Evolutionary conservation across 441 rosid species (phyloP), one percentile per base, ranked within the genome.

Genomic region (Croton laevigatus): DNA sequence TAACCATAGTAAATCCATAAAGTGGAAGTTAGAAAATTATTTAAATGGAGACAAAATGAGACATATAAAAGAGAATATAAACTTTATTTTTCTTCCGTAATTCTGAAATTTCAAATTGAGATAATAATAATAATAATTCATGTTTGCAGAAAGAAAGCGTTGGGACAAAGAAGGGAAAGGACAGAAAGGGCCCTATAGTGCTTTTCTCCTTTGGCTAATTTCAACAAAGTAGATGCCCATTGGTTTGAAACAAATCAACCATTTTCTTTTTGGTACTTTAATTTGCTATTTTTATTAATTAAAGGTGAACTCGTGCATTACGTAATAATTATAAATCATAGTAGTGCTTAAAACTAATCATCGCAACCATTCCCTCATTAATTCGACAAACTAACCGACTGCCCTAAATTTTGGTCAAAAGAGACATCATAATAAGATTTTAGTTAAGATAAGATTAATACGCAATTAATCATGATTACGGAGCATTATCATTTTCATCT

Each of bases 391-490:
- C 58, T 37, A 75, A 71, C 69, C 69, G 64, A 73, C 62, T 63
- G 71, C 46, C 71, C 70, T 66, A 36, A 52, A 49, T 22, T 20
- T 23, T 66, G 73, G 78, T 71, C 76, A 79, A 73, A 75, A 55
- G 65, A 55, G 68, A 62, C 74, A 75, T 71, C 17, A 73, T 52
- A 52, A 17, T 17, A 7, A 52, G 19, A 23, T 17, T 52, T 65
- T 46, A 73, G 71, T 70, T 72, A 68, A 64, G 83, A 72, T 68
- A 65, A 75, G 76, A 71, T 65, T 69, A 51, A 68, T 57, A 59
- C 23, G 40, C 22, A 16, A 23, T 53, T 79, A 55, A 79, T 73
- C 77, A 75, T 77, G 71, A 75, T 79, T 69, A 83, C 79, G 34
- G 19, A 46, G 52, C 80, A 77, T 77, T 70, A 76, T 79, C 27